phyloP scores from a whole-genome alignment of 148 eudicot species.

The Beta vulgaris region DNA sequence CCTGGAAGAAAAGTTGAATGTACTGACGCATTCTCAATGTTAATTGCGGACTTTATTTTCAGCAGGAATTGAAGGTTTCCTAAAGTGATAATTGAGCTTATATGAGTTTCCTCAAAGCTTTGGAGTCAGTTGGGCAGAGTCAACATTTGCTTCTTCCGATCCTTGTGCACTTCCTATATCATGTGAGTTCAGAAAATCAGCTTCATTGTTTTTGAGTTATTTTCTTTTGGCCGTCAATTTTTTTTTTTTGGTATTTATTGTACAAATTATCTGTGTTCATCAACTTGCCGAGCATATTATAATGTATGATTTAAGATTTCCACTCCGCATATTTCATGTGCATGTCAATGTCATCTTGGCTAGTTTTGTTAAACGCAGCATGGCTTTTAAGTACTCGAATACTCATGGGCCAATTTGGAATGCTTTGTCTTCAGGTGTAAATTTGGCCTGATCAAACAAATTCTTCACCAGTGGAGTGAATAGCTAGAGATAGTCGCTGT shows the following conservation, averaged over 20 bases:
- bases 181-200: background rate
- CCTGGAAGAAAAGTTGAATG: conserved; percentile 25
- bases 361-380: background rate
- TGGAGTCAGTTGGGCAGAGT: background rate
- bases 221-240: background rate
- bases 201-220: background rate
- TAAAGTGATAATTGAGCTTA: background rate
- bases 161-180: background rate
- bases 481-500: background rate
- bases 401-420: background rate
- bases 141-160: background rate
- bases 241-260: background rate
- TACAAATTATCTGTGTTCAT: background rate
- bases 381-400: background rate
- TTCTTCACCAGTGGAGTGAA: conserved; percentile 1
- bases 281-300: background rate
- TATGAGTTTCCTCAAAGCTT: background rate
- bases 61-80: background rate
- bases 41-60: background rate
- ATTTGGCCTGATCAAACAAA: background rate
- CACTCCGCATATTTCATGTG: background rate
- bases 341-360: background rate
- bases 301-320: background rate
- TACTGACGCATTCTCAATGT: background rate
- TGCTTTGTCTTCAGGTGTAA: conserved; percentile 1